Percentiles rank a stretch among this genome's conserved stretches.
Conservation (phyloP, 106 monocot genomes). For the Dendrobium nobile region DNA sequence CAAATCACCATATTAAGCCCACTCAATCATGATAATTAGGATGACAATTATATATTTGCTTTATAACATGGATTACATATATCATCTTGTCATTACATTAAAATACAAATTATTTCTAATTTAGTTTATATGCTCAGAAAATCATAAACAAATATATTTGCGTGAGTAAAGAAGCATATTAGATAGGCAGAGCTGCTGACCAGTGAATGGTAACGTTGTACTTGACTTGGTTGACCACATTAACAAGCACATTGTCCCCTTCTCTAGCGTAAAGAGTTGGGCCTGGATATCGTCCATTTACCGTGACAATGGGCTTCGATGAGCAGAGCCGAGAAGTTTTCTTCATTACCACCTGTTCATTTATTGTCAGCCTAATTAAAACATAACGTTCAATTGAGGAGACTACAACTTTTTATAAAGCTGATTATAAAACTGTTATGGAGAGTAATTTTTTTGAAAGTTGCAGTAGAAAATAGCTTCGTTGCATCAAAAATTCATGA, state of each 20-base stretch:
- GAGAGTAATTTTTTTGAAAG: too few species aligned
- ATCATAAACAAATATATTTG: too few species aligned
- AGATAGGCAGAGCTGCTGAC: constrained; percentile 6
- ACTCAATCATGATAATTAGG: too few species aligned
- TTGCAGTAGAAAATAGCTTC: too few species aligned
- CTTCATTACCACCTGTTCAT: constrained; percentile 44
- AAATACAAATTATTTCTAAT: neutral
- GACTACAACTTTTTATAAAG: too few species aligned
- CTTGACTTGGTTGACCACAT: constrained; percentile 54
- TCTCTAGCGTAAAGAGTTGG: constrained; percentile 59
- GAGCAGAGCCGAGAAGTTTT: constrained; percentile 41
- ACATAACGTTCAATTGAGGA: too few species aligned
- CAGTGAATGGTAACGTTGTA: constrained; percentile 78
- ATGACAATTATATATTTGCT: too few species aligned
- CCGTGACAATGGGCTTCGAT: constrained; percentile 53
- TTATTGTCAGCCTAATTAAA: neutral
- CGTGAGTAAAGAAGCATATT: neutral
- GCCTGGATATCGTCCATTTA: constrained; percentile 56
- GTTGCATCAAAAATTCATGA: too few species aligned
- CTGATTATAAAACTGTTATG: too few species aligned
- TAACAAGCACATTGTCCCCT: constrained; percentile 62
- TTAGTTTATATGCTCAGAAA: neutral
- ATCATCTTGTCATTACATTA: neutral
- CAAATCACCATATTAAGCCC: too few species aligned
- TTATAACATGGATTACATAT: too few species aligned